Base-by-base conservation (phyloP, 306 rosid genomes). In the Cicer cuneatum region DNA sequence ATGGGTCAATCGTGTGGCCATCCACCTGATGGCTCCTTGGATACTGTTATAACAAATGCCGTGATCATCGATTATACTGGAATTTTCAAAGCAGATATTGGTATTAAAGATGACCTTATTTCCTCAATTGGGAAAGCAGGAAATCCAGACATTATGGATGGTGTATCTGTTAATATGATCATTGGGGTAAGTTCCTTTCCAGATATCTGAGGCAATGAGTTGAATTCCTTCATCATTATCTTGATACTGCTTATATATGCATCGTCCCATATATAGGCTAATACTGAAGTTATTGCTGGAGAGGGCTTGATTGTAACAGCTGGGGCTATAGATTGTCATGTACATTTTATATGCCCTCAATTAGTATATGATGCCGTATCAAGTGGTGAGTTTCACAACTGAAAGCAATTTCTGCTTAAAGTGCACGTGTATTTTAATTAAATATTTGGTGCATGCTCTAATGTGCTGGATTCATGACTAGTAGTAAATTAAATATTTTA, bases 291-390 rank as follows among this genome's bases (percentile, higher is more conserved):
- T 77, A 90, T 94, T 79, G 90, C 95, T 6, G 96, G 90, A 62
- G 97, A 92, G 88, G 95, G 97, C 54, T 73, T 87, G 75, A 78
- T 94, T 65, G 66, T 94, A 74, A 94, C 99, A 69, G 96, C 99
- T 19, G 99, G 99, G 41, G 99, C 87, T 46, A 85, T 92, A 71
- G 99, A 94, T 71, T 92, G 93, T 80, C 99, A 94, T 76, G 99
- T 94, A 63, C 99, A 94, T 79, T 92, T 85, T 79, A 90, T 88
- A 79, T 90, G 99, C 87, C 98, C 99, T 54, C 99, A 94, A 66
- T 84, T 88, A 81, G 96, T 74, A 14, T 61, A 80, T 42, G 99
- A 88, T 71, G 93, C 99, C 24, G 81, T 90, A 86, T 81, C 99
- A 74, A 90, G 96, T 61, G 97, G 99, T 94, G 71, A 82, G 88